These are phyloP conservation scores for Tetraselmis chui DNA, from an alignment of 139 green algal species.

Conservation along the genomic window DNA sequence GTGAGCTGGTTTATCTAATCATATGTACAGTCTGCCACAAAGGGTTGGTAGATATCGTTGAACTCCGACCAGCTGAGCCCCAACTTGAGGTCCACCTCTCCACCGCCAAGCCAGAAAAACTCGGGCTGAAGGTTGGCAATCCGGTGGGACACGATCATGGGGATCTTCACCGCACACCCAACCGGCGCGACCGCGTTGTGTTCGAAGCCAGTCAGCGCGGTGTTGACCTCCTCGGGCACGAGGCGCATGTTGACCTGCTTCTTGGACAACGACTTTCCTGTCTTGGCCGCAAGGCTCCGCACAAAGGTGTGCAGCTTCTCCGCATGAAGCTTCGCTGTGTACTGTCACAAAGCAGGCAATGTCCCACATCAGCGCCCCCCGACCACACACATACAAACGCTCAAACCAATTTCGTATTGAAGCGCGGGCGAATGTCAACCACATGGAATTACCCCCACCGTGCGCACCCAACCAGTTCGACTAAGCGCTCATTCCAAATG, in stretches of 20 bases:
- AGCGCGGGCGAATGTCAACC: too few relatives aligned
- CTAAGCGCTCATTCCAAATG: too few relatives aligned
- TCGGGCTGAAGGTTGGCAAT: constrained; percentile 2
- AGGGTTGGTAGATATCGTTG: constrained; percentile 3
- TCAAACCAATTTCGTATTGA: too few relatives aligned
- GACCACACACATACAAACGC: too few relatives aligned
- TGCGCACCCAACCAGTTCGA: too few relatives aligned
- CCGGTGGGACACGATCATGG: constrained; percentile 6
- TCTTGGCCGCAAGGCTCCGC: not conserved
- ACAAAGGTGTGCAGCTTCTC: constrained; percentile 20
- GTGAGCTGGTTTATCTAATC: too few relatives aligned
- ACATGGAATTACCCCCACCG: too few relatives aligned
- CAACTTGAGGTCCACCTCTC: constrained; percentile 27
- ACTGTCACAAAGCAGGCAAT: too few relatives aligned
- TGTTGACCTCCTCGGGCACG: constrained; percentile 13
- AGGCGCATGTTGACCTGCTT: constrained; percentile 21
- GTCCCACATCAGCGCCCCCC: too few relatives aligned
- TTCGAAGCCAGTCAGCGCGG: constrained; percentile 16
- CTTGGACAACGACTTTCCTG: constrained; percentile 4
- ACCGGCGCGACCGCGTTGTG: constrained; percentile 17
- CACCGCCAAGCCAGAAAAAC: constrained; percentile 22
- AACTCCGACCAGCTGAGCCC: constrained; percentile 10
- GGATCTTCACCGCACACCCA: constrained; percentile 6
- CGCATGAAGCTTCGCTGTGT: constrained; percentile 18
- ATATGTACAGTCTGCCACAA: constrained; percentile 14